These are phyloP conservation scores for Cyclotella kingstonii DNA, from an alignment of 108 stramenopile genomes.

Conservation along the genomic window DNA sequence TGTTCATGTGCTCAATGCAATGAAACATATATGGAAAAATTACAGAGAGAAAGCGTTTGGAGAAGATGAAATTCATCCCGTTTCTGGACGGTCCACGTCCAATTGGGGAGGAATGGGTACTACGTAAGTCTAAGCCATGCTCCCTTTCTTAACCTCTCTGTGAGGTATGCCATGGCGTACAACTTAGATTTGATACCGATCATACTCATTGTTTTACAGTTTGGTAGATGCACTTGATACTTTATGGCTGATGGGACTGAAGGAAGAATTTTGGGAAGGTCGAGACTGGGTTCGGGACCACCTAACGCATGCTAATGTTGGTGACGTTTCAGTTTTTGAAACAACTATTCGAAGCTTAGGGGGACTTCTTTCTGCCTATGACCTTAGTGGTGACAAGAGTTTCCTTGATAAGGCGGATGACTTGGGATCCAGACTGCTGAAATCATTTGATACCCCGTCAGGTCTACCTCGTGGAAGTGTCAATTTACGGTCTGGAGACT, in stretches of 20 bases:
- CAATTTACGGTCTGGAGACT: constrained; percentile 45
- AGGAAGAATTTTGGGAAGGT: constrained; percentile 89
- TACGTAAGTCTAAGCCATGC: constrained; percentile 58
- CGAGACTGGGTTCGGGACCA: constrained; percentile 82
- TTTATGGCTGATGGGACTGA: constrained; percentile 94
- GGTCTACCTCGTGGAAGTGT: constrained; percentile 69
- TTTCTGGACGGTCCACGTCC: constrained; percentile 35
- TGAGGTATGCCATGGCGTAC: too few species aligned
- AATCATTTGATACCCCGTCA: constrained; percentile 59
- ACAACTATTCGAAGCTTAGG: constrained; percentile 97
- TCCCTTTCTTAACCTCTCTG: too few species aligned
- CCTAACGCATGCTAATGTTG: constrained; percentile 49
- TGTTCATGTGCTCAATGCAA: constrained; percentile 58
- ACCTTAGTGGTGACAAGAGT: constrained; percentile 61
- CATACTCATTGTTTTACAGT: constrained; percentile 11
- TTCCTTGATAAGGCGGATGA: constrained; percentile 80
- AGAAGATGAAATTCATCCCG: constrained; percentile 76
- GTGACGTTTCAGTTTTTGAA: constrained; percentile 91
- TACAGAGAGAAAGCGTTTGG: constrained; percentile 83
- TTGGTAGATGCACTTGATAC: constrained; percentile 96
- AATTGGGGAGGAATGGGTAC: constrained; percentile 91
- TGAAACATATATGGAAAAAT: constrained; percentile 74
- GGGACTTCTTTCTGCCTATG: constrained; percentile 92
- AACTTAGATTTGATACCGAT: too few species aligned
- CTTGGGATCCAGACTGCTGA: constrained; percentile 61